Percentiles rank a stretch among this genome's conserved stretches.
Conservation (phyloP, 306 rosid genomes). For the Vigna radiata region DNA sequence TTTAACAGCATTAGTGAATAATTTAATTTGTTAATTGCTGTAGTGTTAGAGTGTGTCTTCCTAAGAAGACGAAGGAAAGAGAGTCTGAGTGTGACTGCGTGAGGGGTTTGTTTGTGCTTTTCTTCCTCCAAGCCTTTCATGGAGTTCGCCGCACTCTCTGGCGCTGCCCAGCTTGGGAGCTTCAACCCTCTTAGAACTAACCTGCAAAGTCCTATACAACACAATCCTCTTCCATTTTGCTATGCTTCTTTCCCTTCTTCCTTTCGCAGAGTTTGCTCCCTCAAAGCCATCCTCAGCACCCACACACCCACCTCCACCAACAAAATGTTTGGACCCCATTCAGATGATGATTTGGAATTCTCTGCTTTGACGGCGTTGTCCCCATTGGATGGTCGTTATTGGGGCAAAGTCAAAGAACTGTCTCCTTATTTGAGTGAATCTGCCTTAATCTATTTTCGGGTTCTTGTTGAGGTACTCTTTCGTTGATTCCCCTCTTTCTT, state of each 20-base stretch:
- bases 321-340: conserved; percentile 29
- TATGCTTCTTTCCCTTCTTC: conserved; percentile 30
- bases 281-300: conserved; percentile 44
- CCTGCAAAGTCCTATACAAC: conserved; percentile 4
- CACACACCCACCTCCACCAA: background rate
- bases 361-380: conserved; percentile 72
- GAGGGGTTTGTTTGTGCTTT: background rate
- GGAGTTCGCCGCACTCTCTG: conserved; percentile 43
- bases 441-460: conserved; percentile 65
- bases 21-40: background rate
- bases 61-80: background rate
- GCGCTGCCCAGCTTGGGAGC: conserved; percentile 31
- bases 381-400: conserved; percentile 80
- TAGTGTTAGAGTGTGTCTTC: background rate
- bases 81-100: background rate
- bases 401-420: conserved; percentile 69
- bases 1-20: background rate
- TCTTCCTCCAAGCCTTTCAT: conserved; percentile 12
- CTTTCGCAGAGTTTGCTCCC: conserved; percentile 39
- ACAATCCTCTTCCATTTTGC: background rate
- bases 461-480: conserved; percentile 67
- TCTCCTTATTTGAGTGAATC: conserved; percentile 67
- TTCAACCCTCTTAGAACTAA: conserved; percentile 13
- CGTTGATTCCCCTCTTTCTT: background rate
- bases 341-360: conserved; percentile 45